Evolutionary conservation across 2,329 filamentous ascomycete species (phyloP), one percentile per base, ranked within the genome.

Genomic region (Diaporthe amygdali): DNA sequence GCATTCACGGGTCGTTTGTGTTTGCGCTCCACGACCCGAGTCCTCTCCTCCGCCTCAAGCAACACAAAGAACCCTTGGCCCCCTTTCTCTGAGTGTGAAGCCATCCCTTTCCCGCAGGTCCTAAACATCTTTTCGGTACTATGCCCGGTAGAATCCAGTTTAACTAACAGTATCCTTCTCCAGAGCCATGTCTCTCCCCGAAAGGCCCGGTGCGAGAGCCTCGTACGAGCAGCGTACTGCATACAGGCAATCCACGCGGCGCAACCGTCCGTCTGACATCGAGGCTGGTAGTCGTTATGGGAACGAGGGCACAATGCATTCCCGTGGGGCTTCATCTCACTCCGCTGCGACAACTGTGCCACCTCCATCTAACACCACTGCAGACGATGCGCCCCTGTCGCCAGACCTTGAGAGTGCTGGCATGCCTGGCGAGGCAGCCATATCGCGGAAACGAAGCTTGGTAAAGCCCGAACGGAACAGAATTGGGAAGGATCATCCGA

Each of bases 381-480:
- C 84, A 83, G 90, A 91, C 78, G 85, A 80, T 75, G 80, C 84
- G 73, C 88, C 87, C 78, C 83, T 90, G 78, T 88, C 87, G 54
- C 86, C 86, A 37, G 83, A 84, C n/a, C 49, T 71, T 41, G 71
- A 73, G 27, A 68, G 69, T 30, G 71, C 69, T 25, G 63, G 52
- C 49, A 15, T 66, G 22, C 78, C 77, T 54, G 82, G 82, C 44
- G 72, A 80, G n/a, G 75, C 79, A 34, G 75, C 76, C 44, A 69
- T 74, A 14, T 68, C 77, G 69, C 91, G 95, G 76, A 98, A 98
- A 83, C 91, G 93, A 80, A 98, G 94, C 81, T 85, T 99, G 74
- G 92, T 99, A 78, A 89, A 93, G 73, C 96, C 96, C 0, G 96
- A 99, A 83, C 90, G 96, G 75, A 93, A 93, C 77, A 90, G 93